These are phyloP conservation scores for Pyrenopolyporus hunteri DNA, from an alignment of 495 filamentous ascomycete species.

Conservation along the genomic window DNA sequence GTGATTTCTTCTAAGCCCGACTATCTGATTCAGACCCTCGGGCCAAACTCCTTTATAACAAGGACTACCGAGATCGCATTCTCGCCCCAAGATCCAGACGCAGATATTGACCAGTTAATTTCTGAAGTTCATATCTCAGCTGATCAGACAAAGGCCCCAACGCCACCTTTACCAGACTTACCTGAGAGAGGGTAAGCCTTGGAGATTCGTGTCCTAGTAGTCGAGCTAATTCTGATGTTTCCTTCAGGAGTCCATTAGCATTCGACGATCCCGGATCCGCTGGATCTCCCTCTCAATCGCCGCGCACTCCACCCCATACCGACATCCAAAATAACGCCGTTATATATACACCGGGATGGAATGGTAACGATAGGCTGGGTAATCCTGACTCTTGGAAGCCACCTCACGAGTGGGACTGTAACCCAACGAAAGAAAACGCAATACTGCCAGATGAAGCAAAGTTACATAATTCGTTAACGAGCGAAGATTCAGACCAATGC, in stretches of 20 bases:
- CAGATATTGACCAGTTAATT: slow-evolving; percentile 38
- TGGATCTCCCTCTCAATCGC: slow-evolving; percentile 26
- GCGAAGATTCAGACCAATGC: slow-evolving; percentile 24
- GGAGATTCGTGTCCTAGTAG: neutral
- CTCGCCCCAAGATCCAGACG: slow-evolving; percentile 40
- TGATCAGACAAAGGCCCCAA: slow-evolving; percentile 30
- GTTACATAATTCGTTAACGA: slow-evolving; percentile 10
- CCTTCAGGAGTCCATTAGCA: slow-evolving; percentile 19
- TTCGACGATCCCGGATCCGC: slow-evolving; percentile 37
- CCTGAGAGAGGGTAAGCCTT: slow-evolving; percentile 34
- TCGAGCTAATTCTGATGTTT: slow-evolving; percentile 6
- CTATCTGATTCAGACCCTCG: slow-evolving; percentile 43
- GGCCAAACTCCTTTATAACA: slow-evolving; percentile 47
- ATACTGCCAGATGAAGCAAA: slow-evolving; percentile 20
- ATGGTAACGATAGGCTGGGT: slow-evolving; percentile 25
- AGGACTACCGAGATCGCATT: slow-evolving; percentile 44
- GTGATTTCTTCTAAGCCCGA: slow-evolving; percentile 13
- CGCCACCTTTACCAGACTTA: slow-evolving; percentile 24
- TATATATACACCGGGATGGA: slow-evolving; percentile 31
- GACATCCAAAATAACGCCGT: slow-evolving; percentile 19
- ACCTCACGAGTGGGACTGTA: slow-evolving; percentile 48
- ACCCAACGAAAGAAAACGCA: slow-evolving; percentile 21
- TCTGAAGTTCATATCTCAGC: slow-evolving; percentile 48
- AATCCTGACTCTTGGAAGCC: slow-evolving; percentile 52
- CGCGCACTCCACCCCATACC: slow-evolving; percentile 35